Evolutionary conservation across 345 rosid genomes (phyloP).

Genomic region (Chamaenerion angustifolium): DNA sequence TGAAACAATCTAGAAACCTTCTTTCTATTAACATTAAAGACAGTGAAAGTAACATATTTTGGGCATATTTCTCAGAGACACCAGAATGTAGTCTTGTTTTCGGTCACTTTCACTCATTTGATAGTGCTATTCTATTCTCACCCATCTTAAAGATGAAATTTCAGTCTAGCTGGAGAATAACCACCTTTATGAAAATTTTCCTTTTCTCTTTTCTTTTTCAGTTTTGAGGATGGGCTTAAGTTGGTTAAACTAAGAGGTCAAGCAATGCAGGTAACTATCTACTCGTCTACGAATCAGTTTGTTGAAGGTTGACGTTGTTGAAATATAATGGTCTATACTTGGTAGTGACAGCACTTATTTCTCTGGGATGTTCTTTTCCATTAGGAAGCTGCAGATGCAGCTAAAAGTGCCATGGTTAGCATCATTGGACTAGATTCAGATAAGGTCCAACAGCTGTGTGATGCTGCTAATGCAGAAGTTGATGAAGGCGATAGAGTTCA

Average conservation of each 20-base stretch:
- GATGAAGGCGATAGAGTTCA: conserved; percentile 72
- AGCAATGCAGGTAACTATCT: conserved; percentile 76
- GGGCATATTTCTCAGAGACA: too few species aligned
- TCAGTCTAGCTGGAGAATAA: background rate
- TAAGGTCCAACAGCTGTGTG: conserved; percentile 75
- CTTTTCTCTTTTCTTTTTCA: conserved; percentile 11
- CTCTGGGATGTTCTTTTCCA: conserved; percentile 4
- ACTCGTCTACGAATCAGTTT: too few species aligned
- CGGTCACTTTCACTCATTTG: background rate
- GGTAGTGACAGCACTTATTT: conserved; percentile 3
- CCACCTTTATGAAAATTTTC: too few species aligned
- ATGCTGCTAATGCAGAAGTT: conserved; percentile 89
- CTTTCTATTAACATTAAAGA: background rate
- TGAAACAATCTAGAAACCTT: background rate
- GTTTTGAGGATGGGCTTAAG: conserved; percentile 95
- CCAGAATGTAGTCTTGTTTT: too few species aligned
- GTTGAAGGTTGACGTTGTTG: background rate
- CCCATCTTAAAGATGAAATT: conserved; percentile 5
- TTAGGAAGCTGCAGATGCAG: conserved; percentile 97
- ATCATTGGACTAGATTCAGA: conserved; percentile 77
- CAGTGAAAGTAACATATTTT: too few species aligned
- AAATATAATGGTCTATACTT: background rate
- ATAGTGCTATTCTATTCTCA: background rate
- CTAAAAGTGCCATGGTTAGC: conserved; percentile 92
- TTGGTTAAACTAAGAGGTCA: conserved; percentile 93